Evolutionary conservation across 2,329 filamentous ascomycete species (phyloP).

Genomic region (Fusarium tupiense): DNA sequence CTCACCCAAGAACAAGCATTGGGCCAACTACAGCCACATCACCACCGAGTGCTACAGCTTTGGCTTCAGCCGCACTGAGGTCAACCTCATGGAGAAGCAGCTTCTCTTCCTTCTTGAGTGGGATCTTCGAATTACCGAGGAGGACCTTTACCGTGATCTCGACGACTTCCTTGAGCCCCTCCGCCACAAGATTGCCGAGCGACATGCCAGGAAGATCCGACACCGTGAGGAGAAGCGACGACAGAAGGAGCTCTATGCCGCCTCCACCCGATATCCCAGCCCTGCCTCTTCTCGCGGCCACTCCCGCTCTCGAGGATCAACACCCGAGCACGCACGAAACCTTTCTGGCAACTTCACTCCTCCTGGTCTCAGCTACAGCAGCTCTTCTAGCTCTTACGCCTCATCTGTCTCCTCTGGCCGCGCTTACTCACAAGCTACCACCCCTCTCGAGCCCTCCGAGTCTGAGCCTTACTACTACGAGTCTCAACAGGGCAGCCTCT

Average conservation of each 20-base stretch:
- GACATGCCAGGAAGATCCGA: conserved; percentile 61
- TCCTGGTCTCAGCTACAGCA: conserved; percentile 61
- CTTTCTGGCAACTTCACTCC: conserved; percentile 51
- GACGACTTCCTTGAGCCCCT: conserved; percentile 91
- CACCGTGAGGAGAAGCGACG: conserved; percentile 58
- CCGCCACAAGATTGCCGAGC: conserved; percentile 66
- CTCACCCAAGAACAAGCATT: conserved; percentile 99
- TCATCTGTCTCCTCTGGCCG: conserved; percentile 59
- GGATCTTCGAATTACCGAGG: conserved; percentile 86
- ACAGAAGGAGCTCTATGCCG: conserved; percentile 51
- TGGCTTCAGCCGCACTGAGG: conserved; percentile 92
- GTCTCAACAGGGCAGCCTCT: conserved; percentile 53
- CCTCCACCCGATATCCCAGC: conserved; percentile 54
- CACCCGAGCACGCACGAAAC: conserved; percentile 54
- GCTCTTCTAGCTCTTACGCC: conserved; percentile 61
- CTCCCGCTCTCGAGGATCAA: conserved; percentile 54
- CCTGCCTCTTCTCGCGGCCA: conserved; percentile 58
- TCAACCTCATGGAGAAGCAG: conserved; percentile 99
- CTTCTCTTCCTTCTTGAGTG: conserved; percentile 93
- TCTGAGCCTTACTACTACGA: conserved; percentile 56
- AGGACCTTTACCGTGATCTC: conserved; percentile 87
- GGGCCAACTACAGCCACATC: conserved; percentile 91
- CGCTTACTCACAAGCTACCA: conserved; percentile 62
- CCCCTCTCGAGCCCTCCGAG: conserved; percentile 57
- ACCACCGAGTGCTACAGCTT: conserved; percentile 74